phyloP scores from a whole-genome alignment of 805 yeast species.

The Candida adriatica region DNA sequence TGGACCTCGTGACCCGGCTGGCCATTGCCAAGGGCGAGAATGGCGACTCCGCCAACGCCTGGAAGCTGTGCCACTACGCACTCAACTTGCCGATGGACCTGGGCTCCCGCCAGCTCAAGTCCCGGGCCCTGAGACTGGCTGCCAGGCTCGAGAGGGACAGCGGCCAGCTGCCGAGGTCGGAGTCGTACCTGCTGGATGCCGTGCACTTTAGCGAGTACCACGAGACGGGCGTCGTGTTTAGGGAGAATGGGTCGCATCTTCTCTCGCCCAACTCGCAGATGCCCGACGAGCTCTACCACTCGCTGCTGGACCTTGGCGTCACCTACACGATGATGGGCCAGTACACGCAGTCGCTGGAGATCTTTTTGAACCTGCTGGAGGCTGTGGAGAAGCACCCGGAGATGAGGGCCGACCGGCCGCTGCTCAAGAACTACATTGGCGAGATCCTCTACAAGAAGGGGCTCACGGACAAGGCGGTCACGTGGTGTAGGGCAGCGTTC shows the following conservation, averaged over 20 bases:
- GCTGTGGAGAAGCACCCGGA: conserved; percentile 5
- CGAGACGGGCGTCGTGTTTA: conserved; percentile 14
- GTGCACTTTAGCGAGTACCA: conserved; percentile 21
- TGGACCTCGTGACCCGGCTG: conserved; percentile 34
- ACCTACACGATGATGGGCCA: conserved; percentile 16
- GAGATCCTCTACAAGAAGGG: conserved; percentile 35
- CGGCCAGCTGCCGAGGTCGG: conserved; percentile 22
- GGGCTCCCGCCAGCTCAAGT: conserved; percentile 18
- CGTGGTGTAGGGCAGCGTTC: conserved; percentile 34
- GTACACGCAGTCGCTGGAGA: conserved; percentile 24
- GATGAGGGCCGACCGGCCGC: conserved; percentile 19
- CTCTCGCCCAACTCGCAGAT: conserved; percentile 11
- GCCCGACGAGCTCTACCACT: conserved; percentile 18
- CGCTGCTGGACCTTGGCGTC: conserved; percentile 22
- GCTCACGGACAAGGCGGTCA: conserved; percentile 28
- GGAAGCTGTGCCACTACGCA: conserved; percentile 23
- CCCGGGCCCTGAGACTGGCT: conserved; percentile 29
- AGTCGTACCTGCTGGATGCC: conserved; percentile 25
- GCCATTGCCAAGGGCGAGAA: conserved; percentile 28
- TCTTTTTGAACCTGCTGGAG: conserved; percentile 27
- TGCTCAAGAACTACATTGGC: conserved; percentile 35
- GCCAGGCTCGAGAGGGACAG: conserved; percentile 25
- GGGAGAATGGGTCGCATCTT: conserved; percentile 14
- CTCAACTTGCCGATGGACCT: conserved; percentile 26
- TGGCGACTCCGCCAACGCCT: conserved; percentile 22